Percentiles rank a stretch among this genome's conserved stretches.
phyloP scores from a whole-genome alignment of 192 early-diverging fungal species.

The Dissophora ornata region DNA sequence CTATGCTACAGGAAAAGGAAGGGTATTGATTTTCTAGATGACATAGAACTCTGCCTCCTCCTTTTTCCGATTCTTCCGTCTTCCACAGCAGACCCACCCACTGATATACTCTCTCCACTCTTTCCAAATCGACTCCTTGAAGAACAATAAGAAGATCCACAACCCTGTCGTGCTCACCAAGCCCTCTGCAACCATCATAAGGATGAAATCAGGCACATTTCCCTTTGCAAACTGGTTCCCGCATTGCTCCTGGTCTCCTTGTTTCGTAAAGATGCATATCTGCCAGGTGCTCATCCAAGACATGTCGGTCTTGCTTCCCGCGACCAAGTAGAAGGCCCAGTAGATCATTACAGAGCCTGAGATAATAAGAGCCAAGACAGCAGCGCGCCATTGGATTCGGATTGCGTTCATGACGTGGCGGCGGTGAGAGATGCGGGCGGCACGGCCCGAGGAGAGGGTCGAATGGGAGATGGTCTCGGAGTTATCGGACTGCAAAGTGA shows the following conservation, averaged over 20 bases:
- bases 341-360: conserved; percentile 59
- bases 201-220: conserved; percentile 56
- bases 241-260: conserved; percentile 48
- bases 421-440: conserved; percentile 49
- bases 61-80: conserved; percentile 31
- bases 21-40: too few species aligned
- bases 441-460: conserved; percentile 35
- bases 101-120: conserved; percentile 63
- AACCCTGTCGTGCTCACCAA: conserved; percentile 58
- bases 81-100: conserved; percentile 52
- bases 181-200: conserved; percentile 60
- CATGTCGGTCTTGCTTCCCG: conserved; percentile 51
- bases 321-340: conserved; percentile 63
- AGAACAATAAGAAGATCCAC: conserved; percentile 57
- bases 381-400: conserved; percentile 66
- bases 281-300: conserved; percentile 54
- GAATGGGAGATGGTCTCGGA: conserved; percentile 50
- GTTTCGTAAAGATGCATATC: conserved; percentile 52
- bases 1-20: too few species aligned
- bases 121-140: conserved; percentile 55
- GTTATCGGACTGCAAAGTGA: conserved; percentile 47
- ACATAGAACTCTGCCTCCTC: conserved; percentile 62
- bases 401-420: conserved; percentile 64
- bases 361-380: conserved; percentile 53
- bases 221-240: conserved; percentile 35